phyloP scores from a whole-genome alignment of 2,329 filamentous ascomycete genomes.

The Calonectria hongkongensis region DNA sequence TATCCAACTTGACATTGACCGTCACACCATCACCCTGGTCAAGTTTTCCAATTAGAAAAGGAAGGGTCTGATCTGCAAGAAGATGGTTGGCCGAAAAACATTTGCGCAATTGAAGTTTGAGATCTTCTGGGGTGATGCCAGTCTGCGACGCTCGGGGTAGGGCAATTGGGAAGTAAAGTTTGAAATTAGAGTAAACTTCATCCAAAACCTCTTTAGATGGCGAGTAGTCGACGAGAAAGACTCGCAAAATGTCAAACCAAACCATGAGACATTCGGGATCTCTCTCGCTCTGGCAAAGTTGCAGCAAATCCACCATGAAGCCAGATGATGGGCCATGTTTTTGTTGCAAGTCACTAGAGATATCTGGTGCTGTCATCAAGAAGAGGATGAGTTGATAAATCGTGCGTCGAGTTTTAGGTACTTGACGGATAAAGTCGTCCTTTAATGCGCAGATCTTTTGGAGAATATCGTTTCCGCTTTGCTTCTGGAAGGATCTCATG shows the following conservation, averaged over 20 bases:
- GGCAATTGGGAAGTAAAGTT: constrained; percentile 77
- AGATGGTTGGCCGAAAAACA: constrained; percentile 73
- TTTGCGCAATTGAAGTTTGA: constrained; percentile 71
- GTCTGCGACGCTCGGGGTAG: constrained; percentile 70
- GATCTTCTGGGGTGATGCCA: constrained; percentile 73
- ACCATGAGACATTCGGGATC: constrained; percentile 74
- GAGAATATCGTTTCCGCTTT: constrained; percentile 69
- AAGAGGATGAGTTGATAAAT: constrained; percentile 70
- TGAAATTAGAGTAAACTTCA: constrained; percentile 73
- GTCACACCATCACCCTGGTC: constrained; percentile 76
- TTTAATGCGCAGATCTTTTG: constrained; percentile 69
- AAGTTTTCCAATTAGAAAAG: constrained; percentile 74
- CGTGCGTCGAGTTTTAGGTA: constrained; percentile 69
- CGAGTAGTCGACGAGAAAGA: constrained; percentile 67
- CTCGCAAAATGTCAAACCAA: constrained; percentile 72
- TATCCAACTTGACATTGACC: constrained; percentile 76
- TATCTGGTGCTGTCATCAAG: constrained; percentile 65
- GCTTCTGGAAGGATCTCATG: constrained; percentile 72
- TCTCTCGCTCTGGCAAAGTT: constrained; percentile 72
- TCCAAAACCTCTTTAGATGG: constrained; percentile 67
- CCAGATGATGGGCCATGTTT: constrained; percentile 64
- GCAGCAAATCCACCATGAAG: constrained; percentile 70
- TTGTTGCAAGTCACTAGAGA: constrained; percentile 66
- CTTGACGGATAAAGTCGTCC: constrained; percentile 74
- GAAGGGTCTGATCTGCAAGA: constrained; percentile 67